phyloP scores from a whole-genome alignment of 2,329 filamentous ascomycete species.

The Aspergillus sp. region DNA sequence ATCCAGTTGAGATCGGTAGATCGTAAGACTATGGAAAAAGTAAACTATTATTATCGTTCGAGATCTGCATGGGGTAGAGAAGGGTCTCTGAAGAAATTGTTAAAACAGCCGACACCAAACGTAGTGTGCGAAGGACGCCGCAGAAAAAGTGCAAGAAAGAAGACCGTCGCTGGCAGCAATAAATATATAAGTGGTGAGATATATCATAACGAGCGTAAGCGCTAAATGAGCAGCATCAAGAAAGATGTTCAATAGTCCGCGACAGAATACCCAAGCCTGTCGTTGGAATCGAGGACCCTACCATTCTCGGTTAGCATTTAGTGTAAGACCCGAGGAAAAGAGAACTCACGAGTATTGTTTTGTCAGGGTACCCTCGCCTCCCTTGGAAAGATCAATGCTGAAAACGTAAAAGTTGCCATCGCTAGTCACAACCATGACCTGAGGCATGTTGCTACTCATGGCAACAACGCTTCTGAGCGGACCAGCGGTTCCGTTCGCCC shows the following conservation, averaged over 20 bases:
- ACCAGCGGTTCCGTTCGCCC: slow-evolving; percentile 41
- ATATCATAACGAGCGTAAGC: slow-evolving; percentile 9
- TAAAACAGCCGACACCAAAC: background rate
- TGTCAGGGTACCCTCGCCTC: slow-evolving; percentile 85
- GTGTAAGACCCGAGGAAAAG: background rate
- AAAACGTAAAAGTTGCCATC: slow-evolving; percentile 95
- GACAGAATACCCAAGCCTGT: slow-evolving; percentile 37
- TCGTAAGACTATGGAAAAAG: background rate
- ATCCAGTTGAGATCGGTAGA: background rate
- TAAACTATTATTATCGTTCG: background rate
- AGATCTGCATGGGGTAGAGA: background rate
- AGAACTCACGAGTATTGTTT: slow-evolving; percentile 88
- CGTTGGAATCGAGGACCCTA: slow-evolving; percentile 47
- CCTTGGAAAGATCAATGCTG: slow-evolving; percentile 90
- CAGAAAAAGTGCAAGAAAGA: background rate
- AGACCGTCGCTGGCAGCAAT: background rate
- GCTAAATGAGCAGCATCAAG: background rate
- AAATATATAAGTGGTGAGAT: background rate
- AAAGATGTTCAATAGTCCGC: slow-evolving; percentile 34
- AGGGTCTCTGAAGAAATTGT: background rate
- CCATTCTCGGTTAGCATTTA: slow-evolving; percentile 14
- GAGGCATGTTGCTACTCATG: slow-evolving; percentile 90
- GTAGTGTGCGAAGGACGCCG: background rate
- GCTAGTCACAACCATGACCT: slow-evolving; percentile 97
- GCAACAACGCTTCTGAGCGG: slow-evolving; percentile 89